Conservation (phyloP, 495 filamentous ascomycete species). For the Glonium stellatum region DNA sequence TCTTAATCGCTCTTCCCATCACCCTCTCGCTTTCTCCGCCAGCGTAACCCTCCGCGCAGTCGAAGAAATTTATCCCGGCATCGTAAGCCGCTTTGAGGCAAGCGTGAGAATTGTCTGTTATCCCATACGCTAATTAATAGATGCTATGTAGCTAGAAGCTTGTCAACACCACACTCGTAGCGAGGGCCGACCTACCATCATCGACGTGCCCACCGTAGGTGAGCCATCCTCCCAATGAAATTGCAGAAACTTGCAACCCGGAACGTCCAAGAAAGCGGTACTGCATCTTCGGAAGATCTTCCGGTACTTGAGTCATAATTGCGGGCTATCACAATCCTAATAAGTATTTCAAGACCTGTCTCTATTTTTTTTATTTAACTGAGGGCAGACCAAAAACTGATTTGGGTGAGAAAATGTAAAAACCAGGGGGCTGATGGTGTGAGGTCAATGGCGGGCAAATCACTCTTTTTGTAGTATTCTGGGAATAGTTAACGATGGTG, state of each 20-base stretch:
- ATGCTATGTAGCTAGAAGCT: too few relatives aligned
- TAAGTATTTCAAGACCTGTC: too few relatives aligned
- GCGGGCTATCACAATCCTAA: neutral
- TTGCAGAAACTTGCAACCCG: constrained; percentile 67
- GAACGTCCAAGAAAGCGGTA: constrained; percentile 70
- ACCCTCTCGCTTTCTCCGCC: constrained; percentile 64
- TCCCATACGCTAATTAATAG: neutral
- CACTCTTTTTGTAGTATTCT: too few relatives aligned
- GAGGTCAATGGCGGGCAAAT: too few relatives aligned
- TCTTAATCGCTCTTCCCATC: constrained; percentile 64
- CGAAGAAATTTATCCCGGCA: constrained; percentile 68
- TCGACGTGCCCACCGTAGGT: constrained; percentile 74
- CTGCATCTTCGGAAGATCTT: constrained; percentile 56
- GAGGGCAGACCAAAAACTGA: too few relatives aligned
- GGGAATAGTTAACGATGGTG: too few relatives aligned
- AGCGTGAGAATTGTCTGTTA: constrained; percentile 52
- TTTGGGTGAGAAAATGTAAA: too few relatives aligned
- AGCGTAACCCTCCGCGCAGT: constrained; percentile 46
- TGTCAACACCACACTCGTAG: too few relatives aligned
- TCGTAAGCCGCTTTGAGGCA: constrained; percentile 75
- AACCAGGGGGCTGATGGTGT: too few relatives aligned
- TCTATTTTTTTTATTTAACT: too few relatives aligned
- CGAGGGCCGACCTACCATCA: constrained; percentile 42
- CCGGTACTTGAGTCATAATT: neutral
- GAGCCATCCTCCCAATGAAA: constrained; percentile 68